Evolutionary conservation across 768 basidiomycete genomes (phyloP), one percentile per base, ranked within the genome.

Genomic region (Rhizopogon sp.): DNA sequence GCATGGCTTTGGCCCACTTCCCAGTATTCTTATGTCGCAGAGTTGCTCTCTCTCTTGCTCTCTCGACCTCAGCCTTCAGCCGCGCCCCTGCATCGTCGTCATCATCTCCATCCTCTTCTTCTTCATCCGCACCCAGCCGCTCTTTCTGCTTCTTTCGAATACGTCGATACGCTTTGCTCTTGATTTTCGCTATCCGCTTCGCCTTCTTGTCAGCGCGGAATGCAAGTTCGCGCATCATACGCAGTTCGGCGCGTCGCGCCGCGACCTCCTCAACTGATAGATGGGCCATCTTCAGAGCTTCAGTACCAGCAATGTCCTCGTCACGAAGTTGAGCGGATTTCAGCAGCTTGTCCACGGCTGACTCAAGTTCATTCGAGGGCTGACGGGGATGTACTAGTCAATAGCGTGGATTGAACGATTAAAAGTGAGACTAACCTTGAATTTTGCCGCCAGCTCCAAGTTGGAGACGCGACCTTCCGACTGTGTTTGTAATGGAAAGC

Each of bases 171-270:
- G 91, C 84, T 72, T 93, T 96, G 68, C 88, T 92, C 76, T 98
- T 98, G 72, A 99, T 99, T 74, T 95, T 98, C 20, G 87, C 83
- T 16, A 96, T 77, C 16, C 95, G 83, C 65, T 89, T 89, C 16
- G 93, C 90, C 68, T 96, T 94, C 37, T 82, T 75, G 62, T 98
- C 96, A 0, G 93, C 93, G 5, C 95, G 85, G 73, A 96, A 97
- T 76, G 93, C 87, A 40, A 98, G 78, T 62, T 97, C 95, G 17
- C 96, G 87, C 82, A 92, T 91, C 65, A 84, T 83, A 37, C 90
- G 83, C 10, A 99, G 80, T 62, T 93, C 90, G 2, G 79, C 80
- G 1, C 92, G 84, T 0, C 94, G 85, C 6, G 84, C 79, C 4
- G 84, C 82, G 40, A 97, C 88, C 64, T 97, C 95, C 65, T 96